phyloP scores from a whole-genome alignment of 768 basidiomycete species.

The Podaxis mareebaensis region DNA sequence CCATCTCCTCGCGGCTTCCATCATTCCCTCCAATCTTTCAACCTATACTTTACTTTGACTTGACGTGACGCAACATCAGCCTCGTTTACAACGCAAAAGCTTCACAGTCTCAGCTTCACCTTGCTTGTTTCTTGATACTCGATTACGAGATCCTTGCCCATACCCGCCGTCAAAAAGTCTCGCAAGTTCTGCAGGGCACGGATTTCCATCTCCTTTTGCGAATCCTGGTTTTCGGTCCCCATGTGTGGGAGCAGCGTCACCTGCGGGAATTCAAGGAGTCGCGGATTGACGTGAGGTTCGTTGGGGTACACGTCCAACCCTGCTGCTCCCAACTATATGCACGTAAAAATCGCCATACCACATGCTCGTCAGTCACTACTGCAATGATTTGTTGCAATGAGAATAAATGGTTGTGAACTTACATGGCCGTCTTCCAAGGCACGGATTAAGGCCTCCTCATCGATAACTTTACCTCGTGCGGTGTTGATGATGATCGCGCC shows the following conservation, averaged over 20 bases:
- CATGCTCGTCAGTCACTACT: not conserved
- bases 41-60: conserved; percentile 53
- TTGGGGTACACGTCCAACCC: conserved; percentile 88
- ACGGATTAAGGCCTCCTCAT: conserved; percentile 83
- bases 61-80: conserved; percentile 36
- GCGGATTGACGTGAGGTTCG: conserved; percentile 79
- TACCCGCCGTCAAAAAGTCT: conserved; percentile 66
- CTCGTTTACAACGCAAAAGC: conserved; percentile 7
- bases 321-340: conserved; percentile 60
- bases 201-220: conserved; percentile 81
- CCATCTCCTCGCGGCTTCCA: not conserved
- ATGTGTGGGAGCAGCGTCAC: conserved; percentile 89
- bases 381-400: not conserved
- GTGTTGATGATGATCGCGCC: conserved; percentile 84
- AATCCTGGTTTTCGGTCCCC: conserved; percentile 85
- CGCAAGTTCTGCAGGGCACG: conserved; percentile 77
- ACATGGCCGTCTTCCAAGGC: conserved; percentile 89
- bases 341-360: conserved; percentile 13
- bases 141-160: conserved; percentile 65
- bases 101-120: conserved; percentile 31
- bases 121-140: conserved; percentile 41
- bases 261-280: conserved; percentile 77
- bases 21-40: conserved; percentile 1
- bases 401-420: conserved; percentile 29
- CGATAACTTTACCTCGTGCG: conserved; percentile 87